Evolutionary conservation across 345 rosid species (phyloP).

Genomic region (Excoecaria cochinchinensis): DNA sequence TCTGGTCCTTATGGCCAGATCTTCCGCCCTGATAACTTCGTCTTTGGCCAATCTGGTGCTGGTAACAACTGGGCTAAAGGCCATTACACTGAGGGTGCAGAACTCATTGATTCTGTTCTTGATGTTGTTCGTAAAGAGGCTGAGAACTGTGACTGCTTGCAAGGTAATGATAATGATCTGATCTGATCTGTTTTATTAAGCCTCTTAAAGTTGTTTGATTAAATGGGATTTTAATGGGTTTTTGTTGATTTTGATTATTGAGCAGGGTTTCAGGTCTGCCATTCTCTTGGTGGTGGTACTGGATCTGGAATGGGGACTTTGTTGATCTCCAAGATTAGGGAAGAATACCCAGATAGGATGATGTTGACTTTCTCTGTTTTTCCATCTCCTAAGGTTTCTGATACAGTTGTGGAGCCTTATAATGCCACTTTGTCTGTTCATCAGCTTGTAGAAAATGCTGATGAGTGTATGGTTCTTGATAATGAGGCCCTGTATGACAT

Average conservation of each 20-base stretch:
- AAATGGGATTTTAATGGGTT: not conserved
- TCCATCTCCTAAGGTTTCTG: slow-evolving; percentile 30
- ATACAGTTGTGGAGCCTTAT: slow-evolving; percentile 37
- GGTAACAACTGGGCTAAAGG: slow-evolving; percentile 33
- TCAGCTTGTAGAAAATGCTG: slow-evolving; percentile 33
- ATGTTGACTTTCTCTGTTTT: slow-evolving; percentile 34
- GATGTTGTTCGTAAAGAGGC: slow-evolving; percentile 34
- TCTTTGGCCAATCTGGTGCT: slow-evolving; percentile 33
- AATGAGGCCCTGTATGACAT: slow-evolving; percentile 31
- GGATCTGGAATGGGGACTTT: slow-evolving; percentile 37
- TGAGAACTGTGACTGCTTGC: slow-evolving; percentile 32
- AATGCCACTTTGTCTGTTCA: slow-evolving; percentile 31
- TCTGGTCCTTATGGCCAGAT: slow-evolving; percentile 31
- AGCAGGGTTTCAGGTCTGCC: slow-evolving; percentile 31
- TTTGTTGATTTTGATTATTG: not conserved
- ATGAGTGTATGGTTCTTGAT: slow-evolving; percentile 35
- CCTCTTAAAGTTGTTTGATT: not conserved
- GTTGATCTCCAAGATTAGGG: slow-evolving; percentile 30
- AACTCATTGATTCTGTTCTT: slow-evolving; percentile 31
- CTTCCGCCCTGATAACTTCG: slow-evolving; percentile 30
- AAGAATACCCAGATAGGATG: slow-evolving; percentile 34
- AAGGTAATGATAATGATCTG: slow-evolving; percentile 4
- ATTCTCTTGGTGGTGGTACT: slow-evolving; percentile 35
- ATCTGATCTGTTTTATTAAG: not conserved
- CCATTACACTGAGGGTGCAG: slow-evolving; percentile 34